Evolutionary conservation across 2,329 filamentous ascomycete species (phyloP), one percentile per base, ranked within the genome.

Genomic region (Xylariaceae sp.): DNA sequence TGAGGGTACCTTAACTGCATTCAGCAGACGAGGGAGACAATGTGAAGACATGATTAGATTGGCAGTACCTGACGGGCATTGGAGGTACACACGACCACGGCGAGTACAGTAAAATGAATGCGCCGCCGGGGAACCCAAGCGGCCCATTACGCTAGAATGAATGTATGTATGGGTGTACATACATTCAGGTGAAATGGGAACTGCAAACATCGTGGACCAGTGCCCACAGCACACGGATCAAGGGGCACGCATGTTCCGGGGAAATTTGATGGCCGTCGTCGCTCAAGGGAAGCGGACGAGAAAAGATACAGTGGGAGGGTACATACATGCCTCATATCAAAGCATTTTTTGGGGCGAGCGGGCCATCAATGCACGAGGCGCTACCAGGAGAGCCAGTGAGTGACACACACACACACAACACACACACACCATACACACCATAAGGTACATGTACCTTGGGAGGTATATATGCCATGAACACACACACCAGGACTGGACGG

Each of bases 221-320:
- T 18, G 39, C 39, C 16, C 22, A 16, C 16, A 42, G 10, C 16
- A 12, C 12, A 42, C 17, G 14, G 42, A 18, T 51, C 55, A 64
- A 65, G 61, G 62, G 60, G 61, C 63, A 58, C 56, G 56, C 59
- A 63, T 64, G 64, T 64, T 63, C 61, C 59, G 60, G 63, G 65
- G 62, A 67, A 67, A 65, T 58, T 53, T 65, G 61, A 62, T 53
- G 44, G 22, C 22, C 4, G 22, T 28, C 4, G 22, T 28, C 22
- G 4, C 22, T 28, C 22, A 28, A 28, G 22, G 22, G 7, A 28
- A 52, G 54, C 57, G 49, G 47, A 42, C 50, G 49, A 47, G 46
- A 31, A 36, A 36, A 28, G 31, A 49, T 31, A 43, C 36, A 34
- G 34, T 31, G 33, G 43, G 42, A 60, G 57, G 14, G 31, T 45